Evolutionary conservation across 1,139 yeast genomes (phyloP), one percentile per base, ranked within the genome.

Genomic region (Debaryomycetaceae sp.): DNA sequence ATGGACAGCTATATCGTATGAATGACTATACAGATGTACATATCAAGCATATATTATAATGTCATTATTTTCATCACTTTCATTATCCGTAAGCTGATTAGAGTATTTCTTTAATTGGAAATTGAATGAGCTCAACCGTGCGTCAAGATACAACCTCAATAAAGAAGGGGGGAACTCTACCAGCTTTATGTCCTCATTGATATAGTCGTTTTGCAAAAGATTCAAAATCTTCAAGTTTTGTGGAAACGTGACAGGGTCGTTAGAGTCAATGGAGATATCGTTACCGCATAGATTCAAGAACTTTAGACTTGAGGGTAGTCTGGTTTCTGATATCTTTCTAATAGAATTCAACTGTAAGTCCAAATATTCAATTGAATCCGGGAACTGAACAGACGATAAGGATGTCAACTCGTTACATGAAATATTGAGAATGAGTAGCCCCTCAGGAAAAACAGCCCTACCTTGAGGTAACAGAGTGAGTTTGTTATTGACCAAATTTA

Each of bases 231-330:
- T 46, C 23, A 56, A 48, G 34, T 43, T 38, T 5, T 45, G 42
- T 13, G 59, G 59, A 20, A 56, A 52, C n/a, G 43, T 38, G 5
- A 56, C 38, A 11, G 44, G 36, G 37, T 50, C 53, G 27, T 48
- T 50, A 17, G 49, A 51, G 38, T 49, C 52, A 37, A 55, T 49
- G 37, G 41, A 42, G 24, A 56, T 55, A 34, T 56, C 52, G 40
- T 56, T 56, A 24, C 58, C 55, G 41, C 55, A 49, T 5, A 55
- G 54, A 27, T 53, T 53, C 14, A 56, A 44, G 5, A 53, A 55
- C 38, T 49, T 50, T 24, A 55, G 45, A 23, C 37, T 41, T 6
- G 40, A 13, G 5, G 59, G 59, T 37, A 53, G 49, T 2, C 36
- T 29, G 14, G 50, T 39, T 23, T 46, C 46, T n/a, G 46, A 43